Evolutionary conservation across 495 filamentous ascomycete genomes (phyloP).

Genomic region (Chaetomium tenue): DNA sequence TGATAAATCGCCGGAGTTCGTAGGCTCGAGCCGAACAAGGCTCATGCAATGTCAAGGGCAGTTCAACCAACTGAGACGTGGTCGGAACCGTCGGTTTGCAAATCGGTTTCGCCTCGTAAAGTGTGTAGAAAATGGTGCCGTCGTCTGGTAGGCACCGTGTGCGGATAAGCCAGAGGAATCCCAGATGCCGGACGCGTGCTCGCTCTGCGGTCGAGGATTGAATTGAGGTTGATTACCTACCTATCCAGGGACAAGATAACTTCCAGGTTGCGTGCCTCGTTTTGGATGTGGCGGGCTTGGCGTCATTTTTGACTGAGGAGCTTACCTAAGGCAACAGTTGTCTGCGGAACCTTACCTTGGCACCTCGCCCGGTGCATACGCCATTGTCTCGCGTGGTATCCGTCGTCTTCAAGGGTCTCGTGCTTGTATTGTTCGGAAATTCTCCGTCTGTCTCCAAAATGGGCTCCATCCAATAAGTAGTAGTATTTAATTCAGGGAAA

Average conservation of each 20-base stretch:
- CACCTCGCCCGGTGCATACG: too few relatives aligned
- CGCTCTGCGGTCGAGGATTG: neutral
- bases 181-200: neutral
- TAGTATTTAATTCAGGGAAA: too few relatives aligned
- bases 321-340: neutral
- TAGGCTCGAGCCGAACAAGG: neutral
- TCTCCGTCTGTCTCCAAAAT: too few relatives aligned
- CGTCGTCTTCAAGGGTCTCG: too few relatives aligned
- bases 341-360: too few relatives aligned
- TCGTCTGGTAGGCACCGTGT: neutral
- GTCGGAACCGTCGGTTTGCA: neutral
- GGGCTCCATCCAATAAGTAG: too few relatives aligned
- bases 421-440: too few relatives aligned
- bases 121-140: neutral
- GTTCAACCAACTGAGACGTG: neutral
- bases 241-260: too few relatives aligned
- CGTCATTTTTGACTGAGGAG: neutral
- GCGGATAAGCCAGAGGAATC: neutral
- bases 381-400: too few relatives aligned
- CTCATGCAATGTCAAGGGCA: neutral
- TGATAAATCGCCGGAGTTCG: conserved; percentile 33
- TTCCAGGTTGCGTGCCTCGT: too few relatives aligned
- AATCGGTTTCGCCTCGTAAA: neutral
- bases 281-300: neutral
- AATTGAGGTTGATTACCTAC: neutral